Conservation (phyloP, 2,329 filamentous ascomycete species). For the Fusarium staphyleae region DNA sequence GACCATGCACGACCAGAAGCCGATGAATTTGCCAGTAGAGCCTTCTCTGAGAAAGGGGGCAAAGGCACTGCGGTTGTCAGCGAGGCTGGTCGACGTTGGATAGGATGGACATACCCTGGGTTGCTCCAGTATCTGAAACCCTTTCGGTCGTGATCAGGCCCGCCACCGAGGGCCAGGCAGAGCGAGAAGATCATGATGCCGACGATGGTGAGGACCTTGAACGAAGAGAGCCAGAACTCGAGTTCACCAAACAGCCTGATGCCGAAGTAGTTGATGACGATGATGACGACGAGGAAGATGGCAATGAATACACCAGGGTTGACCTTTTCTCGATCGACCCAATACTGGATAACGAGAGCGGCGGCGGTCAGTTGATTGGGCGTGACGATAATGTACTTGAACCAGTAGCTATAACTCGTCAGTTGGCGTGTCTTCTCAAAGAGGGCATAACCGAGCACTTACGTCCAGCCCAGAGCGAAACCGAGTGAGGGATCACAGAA, state of each 20-base stretch:
- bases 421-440: conserved; percentile 5
- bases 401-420: conserved; percentile 58
- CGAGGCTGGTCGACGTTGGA: fast-evolving
- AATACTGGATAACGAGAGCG: conserved; percentile 81
- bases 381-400: conserved; percentile 85
- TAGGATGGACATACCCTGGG: conserved; percentile 51
- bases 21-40: conserved; percentile 61
- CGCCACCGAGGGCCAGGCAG: conserved; percentile 69
- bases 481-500: conserved; percentile 84
- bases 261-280: conserved; percentile 72
- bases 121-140: conserved; percentile 72
- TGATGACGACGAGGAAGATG: conserved; percentile 68
- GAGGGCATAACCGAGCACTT: conserved; percentile 41
- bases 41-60: conserved; percentile 40
- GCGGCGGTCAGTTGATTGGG: conserved; percentile 85
- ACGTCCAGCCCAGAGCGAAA: conserved; percentile 78
- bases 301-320: conserved; percentile 84
- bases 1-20: conserved; percentile 75
- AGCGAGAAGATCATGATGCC: conserved; percentile 71
- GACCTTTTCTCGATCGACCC: conserved; percentile 69
- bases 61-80: conserved; percentile 47
- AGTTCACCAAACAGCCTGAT: conserved; percentile 73
- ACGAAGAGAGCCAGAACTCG: conserved; percentile 67
- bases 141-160: conserved; percentile 65
- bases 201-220: conserved; percentile 73